Evolutionary conservation across 305 asterid species (phyloP).

Genomic region (Fraxinus angustifolia): DNA sequence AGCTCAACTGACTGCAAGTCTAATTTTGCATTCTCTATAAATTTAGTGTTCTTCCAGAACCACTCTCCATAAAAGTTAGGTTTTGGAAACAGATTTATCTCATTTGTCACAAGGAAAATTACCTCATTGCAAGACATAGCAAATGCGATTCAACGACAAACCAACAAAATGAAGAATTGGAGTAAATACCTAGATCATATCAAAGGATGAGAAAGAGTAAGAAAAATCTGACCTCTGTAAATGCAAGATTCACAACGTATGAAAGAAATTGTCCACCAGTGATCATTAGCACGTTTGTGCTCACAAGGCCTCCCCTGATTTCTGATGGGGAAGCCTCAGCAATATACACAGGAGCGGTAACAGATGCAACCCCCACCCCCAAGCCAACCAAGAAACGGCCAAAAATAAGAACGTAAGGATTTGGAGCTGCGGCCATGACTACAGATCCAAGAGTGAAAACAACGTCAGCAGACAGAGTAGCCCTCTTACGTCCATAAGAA

Average conservation of each 20-base stretch:
- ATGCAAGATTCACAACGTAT: constrained; percentile 91
- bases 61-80: not conserved
- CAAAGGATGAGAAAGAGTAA: constrained; percentile 1
- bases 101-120: not conserved
- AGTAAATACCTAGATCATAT: not conserved
- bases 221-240: constrained; percentile 74
- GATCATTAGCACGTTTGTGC: constrained; percentile 96
- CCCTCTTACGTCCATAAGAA: constrained; percentile 81
- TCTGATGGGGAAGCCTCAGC: constrained; percentile 94
- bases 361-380: constrained; percentile 94
- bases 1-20: not conserved
- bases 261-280: constrained; percentile 97
- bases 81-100: not conserved
- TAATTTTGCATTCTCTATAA: not conserved
- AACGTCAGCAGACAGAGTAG: constrained; percentile 86
- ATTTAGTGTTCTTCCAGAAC: not conserved
- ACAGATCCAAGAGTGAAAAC: constrained; percentile 72
- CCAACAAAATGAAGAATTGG: not conserved
- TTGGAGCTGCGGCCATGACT: constrained; percentile 79
- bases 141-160: not conserved
- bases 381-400: constrained; percentile 84
- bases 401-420: constrained; percentile 72
- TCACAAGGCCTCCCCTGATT: constrained; percentile 89
- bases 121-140: not conserved
- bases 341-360: constrained; percentile 93